Evolutionary conservation across 163 green algal species (phyloP).

Genomic region (Smithsoniella earleae): DNA sequence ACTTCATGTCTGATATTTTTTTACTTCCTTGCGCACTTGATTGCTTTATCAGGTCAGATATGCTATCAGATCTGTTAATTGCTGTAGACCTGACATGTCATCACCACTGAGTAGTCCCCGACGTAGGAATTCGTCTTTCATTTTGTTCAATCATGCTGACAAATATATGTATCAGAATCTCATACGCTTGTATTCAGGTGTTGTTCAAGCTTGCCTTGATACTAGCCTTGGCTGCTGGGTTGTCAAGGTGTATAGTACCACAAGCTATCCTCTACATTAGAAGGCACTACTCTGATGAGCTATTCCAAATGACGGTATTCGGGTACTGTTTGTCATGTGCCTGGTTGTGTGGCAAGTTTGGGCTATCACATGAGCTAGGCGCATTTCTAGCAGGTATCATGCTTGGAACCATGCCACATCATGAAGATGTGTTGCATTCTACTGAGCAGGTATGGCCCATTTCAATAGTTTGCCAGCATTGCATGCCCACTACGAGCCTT

Average conservation of each 20-base stretch:
- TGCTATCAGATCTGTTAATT: no score
- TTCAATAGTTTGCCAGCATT: no score
- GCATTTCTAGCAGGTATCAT: constrained; percentile 75
- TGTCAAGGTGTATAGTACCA: constrained; percentile 28
- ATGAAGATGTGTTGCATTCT: constrained; percentile 46
- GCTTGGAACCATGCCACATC: constrained; percentile 42
- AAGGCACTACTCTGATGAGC: constrained; percentile 37
- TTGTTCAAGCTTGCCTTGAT: constrained; percentile 36
- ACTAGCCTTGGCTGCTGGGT: constrained; percentile 32
- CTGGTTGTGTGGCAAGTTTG: constrained; percentile 52
- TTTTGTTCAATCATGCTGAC: no score
- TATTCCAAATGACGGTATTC: constrained; percentile 48
- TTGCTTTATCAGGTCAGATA: no score
- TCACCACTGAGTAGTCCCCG: no score
- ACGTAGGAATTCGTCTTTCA: no score
- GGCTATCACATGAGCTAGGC: constrained; percentile 72
- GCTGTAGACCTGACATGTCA: no score
- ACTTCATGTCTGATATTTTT: no score
- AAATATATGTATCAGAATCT: no score
- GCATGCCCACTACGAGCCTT: no score
- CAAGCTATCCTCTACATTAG: constrained; percentile 30
- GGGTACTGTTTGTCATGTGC: constrained; percentile 54
- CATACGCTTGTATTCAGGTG: constrained; percentile 31
- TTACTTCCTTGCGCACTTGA: no score
- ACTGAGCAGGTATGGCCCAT: constrained; percentile 33